A percentile compares a stretch with the other conserved stretches of the same genome.
Conservation (phyloP, 805 yeast genomes). For the Cyberlindnera mississippiensis region DNA sequence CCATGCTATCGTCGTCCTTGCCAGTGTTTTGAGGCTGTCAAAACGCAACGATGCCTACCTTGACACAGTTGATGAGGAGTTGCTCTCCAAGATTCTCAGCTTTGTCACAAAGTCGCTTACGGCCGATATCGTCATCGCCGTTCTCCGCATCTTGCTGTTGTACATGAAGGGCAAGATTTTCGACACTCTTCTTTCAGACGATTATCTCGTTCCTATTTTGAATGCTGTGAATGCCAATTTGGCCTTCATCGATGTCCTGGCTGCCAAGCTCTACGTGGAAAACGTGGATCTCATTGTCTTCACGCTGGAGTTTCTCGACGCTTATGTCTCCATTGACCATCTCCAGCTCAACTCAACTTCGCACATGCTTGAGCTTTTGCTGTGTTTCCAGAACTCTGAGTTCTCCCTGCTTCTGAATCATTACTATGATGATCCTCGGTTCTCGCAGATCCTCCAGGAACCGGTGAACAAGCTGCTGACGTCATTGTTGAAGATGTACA, state of each 20-base stretch:
- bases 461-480: slow-evolving; percentile 12
- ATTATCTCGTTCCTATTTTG: slow-evolving; percentile 16
- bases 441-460: slow-evolving; percentile 7
- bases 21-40: slow-evolving; percentile 46
- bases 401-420: slow-evolving; percentile 42
- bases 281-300: slow-evolving; percentile 23
- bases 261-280: slow-evolving; percentile 20
- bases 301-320: slow-evolving; percentile 21
- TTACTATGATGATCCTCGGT: slow-evolving; percentile 33
- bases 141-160: slow-evolving; percentile 34
- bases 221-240: slow-evolving; percentile 19
- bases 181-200: slow-evolving; percentile 12
- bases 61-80: slow-evolving; percentile 35
- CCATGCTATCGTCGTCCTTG: slow-evolving; percentile 45
- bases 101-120: slow-evolving; percentile 40
- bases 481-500: slow-evolving; percentile 13
- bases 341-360: slow-evolving; percentile 18
- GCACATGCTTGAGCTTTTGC: slow-evolving; percentile 39
- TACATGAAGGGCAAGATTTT: slow-evolving; percentile 24
- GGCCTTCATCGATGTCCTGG: slow-evolving; percentile 14
- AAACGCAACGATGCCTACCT: slow-evolving; percentile 36
- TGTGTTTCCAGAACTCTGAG: slow-evolving; percentile 43
- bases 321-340: slow-evolving; percentile 21
- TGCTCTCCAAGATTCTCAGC: slow-evolving; percentile 39
- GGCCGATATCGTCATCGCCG: slow-evolving; percentile 35